Conservation (phyloP, 73 alveolate genomes). For the Breviolum minutum region DNA sequence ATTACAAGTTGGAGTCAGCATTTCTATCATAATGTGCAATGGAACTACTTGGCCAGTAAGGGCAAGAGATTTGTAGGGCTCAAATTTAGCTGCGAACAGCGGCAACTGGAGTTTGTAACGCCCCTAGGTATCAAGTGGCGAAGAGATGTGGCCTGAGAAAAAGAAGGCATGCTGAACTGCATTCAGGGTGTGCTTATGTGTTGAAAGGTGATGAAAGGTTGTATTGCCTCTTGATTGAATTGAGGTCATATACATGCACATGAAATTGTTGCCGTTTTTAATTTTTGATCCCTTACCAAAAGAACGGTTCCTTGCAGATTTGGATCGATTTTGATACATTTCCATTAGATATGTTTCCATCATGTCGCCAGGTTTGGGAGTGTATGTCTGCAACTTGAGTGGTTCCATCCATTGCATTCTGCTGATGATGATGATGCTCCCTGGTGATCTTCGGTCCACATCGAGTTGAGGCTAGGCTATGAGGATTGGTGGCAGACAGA, state of each 20-base stretch:
- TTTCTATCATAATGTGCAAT: not conserved
- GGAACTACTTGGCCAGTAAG: not conserved
- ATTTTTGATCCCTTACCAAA: not conserved
- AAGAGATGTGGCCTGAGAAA: conserved; percentile 33
- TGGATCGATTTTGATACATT: not conserved
- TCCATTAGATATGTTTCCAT: not conserved
- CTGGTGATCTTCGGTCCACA: too few relatives aligned
- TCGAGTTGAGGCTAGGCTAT: too few relatives aligned
- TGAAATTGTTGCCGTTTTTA: not conserved
- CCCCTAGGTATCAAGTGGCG: conserved; percentile 35
- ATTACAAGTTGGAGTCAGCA: too few relatives aligned
- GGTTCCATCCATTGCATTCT: too few relatives aligned
- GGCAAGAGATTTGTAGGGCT: too few relatives aligned
- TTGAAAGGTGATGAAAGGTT: too few relatives aligned
- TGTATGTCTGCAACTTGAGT: not conserved
- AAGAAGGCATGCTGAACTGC: conserved; percentile 26
- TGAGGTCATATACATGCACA: too few relatives aligned
- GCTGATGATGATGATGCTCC: too few relatives aligned
- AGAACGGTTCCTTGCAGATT: not conserved
- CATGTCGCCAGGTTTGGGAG: not conserved
- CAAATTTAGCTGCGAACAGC: too few relatives aligned
- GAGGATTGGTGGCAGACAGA: too few relatives aligned
- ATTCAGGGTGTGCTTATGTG: not conserved
- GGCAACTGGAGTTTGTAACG: not conserved
- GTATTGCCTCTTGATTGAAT: too few relatives aligned